These are phyloP conservation scores for Suillus paluster DNA, from an alignment of 768 basidiomycete genomes.

Conservation along the genomic window DNA sequence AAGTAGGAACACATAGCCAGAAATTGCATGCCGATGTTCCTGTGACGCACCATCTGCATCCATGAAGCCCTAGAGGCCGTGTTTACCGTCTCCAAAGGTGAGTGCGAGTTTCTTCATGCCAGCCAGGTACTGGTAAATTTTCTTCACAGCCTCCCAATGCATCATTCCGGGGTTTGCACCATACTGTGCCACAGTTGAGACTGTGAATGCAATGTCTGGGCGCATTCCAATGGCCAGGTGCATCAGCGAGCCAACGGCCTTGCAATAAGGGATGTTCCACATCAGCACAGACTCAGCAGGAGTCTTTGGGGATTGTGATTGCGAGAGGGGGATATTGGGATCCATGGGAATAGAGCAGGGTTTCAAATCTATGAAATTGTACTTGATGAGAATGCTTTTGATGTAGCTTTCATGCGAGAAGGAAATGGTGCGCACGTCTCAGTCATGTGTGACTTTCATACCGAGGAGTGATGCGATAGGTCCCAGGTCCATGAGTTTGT, in stretches of 20 bases:
- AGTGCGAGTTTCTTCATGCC: slow-evolving; percentile 14
- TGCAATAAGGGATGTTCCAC: too few relatives aligned
- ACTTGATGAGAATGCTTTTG: background rate
- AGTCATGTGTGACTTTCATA: slow-evolving; percentile 23
- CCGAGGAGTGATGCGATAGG: slow-evolving; percentile 17
- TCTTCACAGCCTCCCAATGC: slow-evolving; percentile 20
- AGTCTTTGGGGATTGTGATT: background rate
- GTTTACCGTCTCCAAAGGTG: background rate
- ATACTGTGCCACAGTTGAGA: slow-evolving; percentile 19
- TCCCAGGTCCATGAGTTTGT: too few relatives aligned
- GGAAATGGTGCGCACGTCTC: background rate
- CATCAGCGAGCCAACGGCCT: slow-evolving; percentile 13
- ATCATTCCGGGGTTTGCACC: background rate
- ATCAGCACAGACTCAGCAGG: too few relatives aligned
- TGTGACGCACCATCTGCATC: slow-evolving; percentile 17
- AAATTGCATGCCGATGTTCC: slow-evolving; percentile 17
- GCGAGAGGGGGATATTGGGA: too few relatives aligned
- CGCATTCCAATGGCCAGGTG: slow-evolving; percentile 17
- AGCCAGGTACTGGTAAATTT: slow-evolving; percentile 19
- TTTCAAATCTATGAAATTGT: slow-evolving; percentile 6
- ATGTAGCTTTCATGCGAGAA: slow-evolving; percentile 1
- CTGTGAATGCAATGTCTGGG: slow-evolving; percentile 22
- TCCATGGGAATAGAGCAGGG: background rate
- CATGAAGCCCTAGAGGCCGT: background rate
- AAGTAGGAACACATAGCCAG: slow-evolving; percentile 36